Evolutionary conservation across 345 rosid genomes (phyloP).

Genomic region (Sisymbrium altissimum): DNA sequence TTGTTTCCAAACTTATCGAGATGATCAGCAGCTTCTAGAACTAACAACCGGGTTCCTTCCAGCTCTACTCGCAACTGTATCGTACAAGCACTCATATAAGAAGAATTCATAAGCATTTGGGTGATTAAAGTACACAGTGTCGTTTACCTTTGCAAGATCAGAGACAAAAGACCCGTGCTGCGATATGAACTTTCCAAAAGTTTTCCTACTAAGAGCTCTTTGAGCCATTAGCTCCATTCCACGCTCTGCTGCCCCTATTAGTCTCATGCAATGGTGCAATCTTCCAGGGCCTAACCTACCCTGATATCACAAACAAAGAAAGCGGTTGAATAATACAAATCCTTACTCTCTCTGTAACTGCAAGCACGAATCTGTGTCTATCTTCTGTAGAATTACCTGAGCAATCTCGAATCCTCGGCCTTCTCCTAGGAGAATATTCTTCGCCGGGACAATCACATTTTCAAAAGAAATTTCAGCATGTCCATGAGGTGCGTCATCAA

Average conservation of each 20-base stretch:
- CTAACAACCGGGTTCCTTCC: slow-evolving; percentile 75
- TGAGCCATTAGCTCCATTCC: slow-evolving; percentile 91
- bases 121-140: not conserved
- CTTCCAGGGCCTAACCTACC: slow-evolving; percentile 99
- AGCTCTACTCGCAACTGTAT: slow-evolving; percentile 83
- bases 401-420: slow-evolving; percentile 99
- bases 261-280: slow-evolving; percentile 97
- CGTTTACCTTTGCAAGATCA: slow-evolving; percentile 74
- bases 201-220: slow-evolving; percentile 76
- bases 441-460: slow-evolving; percentile 75
- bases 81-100: not conserved
- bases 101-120: not conserved
- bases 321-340: not conserved
- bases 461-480: slow-evolving; percentile 86
- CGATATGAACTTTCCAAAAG: slow-evolving; percentile 83
- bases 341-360: not conserved
- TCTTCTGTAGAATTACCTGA: slow-evolving; percentile 50
- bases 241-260: slow-evolving; percentile 96
- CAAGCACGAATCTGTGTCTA: not conserved
- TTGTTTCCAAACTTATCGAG: slow-evolving; percentile 93
- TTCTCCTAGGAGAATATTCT: slow-evolving; percentile 88
- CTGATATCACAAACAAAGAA: slow-evolving; percentile 41
- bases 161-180: slow-evolving; percentile 88
- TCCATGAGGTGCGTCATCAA: slow-evolving; percentile 99
- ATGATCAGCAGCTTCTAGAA: slow-evolving; percentile 90